Percentiles rank a stretch among this genome's conserved stretches.
These are phyloP conservation scores for Geotrichum citri-aurantii DNA, from an alignment of 1,139 yeast species.

Conservation along the genomic window DNA sequence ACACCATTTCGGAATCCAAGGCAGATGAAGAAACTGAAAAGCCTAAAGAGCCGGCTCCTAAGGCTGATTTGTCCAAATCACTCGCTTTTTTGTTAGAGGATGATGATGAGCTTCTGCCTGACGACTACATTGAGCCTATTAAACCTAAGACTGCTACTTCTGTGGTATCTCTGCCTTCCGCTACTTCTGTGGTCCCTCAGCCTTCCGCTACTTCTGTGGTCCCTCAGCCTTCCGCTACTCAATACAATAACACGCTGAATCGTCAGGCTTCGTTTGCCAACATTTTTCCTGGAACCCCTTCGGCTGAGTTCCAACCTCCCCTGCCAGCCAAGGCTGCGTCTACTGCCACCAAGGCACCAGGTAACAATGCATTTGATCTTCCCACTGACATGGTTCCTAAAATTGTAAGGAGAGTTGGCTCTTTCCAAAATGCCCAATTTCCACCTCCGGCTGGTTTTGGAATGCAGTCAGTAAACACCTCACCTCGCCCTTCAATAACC, in stretches of 20 bases:
- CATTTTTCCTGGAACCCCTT: not conserved
- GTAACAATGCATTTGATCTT: conserved; percentile 51
- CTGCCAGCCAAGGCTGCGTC: not conserved
- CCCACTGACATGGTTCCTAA: conserved; percentile 52
- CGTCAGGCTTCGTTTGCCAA: conserved; percentile 5
- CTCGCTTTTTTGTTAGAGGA: conserved; percentile 41
- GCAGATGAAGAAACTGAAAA: conserved; percentile 4
- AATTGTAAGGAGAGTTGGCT: conserved; percentile 19
- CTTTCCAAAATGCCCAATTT: conserved; percentile 7
- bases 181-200: not conserved
- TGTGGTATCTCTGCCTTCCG: not conserved
- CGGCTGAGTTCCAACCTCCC: not conserved
- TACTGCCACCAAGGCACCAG: conserved; percentile 7
- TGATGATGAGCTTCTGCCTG: conserved; percentile 40
- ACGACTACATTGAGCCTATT: conserved; percentile 34
- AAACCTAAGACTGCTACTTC: conserved; percentile 3
- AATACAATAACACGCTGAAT: not conserved
- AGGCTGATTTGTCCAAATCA: conserved; percentile 21
- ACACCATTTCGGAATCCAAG: not conserved
- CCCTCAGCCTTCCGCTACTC: not conserved
- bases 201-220: not conserved
- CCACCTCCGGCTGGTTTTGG: conserved; percentile 12
- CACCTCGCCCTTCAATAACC: conserved; percentile 11
- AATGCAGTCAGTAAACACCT: not conserved
- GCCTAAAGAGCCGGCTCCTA: conserved; percentile 16